Base-by-base conservation (phyloP, 805 yeast species). In the Candida xiaguanensis region DNA sequence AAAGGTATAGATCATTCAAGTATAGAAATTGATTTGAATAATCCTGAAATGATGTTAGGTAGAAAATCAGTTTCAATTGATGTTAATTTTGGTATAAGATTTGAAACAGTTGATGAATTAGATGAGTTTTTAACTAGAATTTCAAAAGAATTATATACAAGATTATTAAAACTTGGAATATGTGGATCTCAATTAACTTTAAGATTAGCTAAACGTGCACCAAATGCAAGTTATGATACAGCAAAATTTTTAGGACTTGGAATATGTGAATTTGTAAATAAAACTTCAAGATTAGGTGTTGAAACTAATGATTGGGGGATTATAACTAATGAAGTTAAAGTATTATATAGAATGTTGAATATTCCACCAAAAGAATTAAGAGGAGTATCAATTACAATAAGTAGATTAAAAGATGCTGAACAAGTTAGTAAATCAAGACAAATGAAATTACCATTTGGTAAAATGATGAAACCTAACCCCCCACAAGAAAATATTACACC, bases 191-290 rank as follows among this genome's bases (percentile, higher is more conserved):
- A 63, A n/a, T 41, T 89, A 2, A 75, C 85, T 0, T 59, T 90
- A 29, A 84, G 82, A 48, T 48, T 90, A 4, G 81, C 89, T 39
- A 68, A 70, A 40, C 64, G 95, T 33, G 77, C 84, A 2, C 62
- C 66, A 2, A 72, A 67, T 41, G 95, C 95, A 0, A 90, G 95
- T 0, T 56, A 82, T 2, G 77, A 78, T 14, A 86, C 97, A 0
- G 74, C 84, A 1, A 93, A 91, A 53, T 82, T 66, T 57, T 46
- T 93, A 52, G 99, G 99, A 0, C 78, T 84, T 78, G 98, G 99
- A 0, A 56, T 56, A 11, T 87, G 96, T 58, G 87, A 81, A 36
- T 65, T 81, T 24, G 61, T 72, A 9, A 77, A 80, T 31, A 80
- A 78, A 47, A 67, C 82, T 8, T 63, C 82, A 2, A 67, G 67